These are phyloP conservation scores for Fusarium poae DNA, from an alignment of 2,329 filamentous ascomycete species.

Conservation along the genomic window DNA sequence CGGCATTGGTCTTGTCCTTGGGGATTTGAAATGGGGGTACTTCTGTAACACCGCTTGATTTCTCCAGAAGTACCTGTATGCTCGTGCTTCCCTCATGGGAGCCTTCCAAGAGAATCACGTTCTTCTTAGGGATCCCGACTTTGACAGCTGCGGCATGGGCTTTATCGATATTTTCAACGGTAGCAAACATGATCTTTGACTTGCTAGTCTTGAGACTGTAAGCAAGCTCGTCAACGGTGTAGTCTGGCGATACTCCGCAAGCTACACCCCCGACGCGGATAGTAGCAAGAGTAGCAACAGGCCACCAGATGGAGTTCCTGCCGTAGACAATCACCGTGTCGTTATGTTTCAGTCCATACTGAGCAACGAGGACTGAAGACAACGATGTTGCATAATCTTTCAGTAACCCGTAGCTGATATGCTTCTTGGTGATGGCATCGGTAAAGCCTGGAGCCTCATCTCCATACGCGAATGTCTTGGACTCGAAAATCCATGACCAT, in stretches of 20 bases:
- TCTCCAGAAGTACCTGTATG: conserved; percentile 8
- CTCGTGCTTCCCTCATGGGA: background rate
- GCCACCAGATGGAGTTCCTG: conserved; percentile 10
- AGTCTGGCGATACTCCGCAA: conserved; percentile 22
- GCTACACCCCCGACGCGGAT: conserved; percentile 4
- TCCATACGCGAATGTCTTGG: background rate
- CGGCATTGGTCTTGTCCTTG: conserved; percentile 4
- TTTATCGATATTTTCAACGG: background rate
- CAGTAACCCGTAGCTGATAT: background rate
- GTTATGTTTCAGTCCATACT: background rate
- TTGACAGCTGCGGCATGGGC: background rate
- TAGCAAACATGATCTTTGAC: conserved; percentile 22
- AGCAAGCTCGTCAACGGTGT: conserved; percentile 18
- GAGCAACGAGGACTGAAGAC: background rate
- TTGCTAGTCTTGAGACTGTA: conserved; percentile 15
- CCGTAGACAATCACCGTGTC: background rate
- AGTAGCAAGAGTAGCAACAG: conserved; percentile 1
- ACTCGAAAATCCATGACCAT: conserved; percentile 6
- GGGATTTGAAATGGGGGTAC: background rate
- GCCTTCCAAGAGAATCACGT: conserved; percentile 14
- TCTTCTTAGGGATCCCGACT: conserved; percentile 3
- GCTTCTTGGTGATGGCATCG: background rate
- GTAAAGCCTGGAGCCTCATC: background rate
- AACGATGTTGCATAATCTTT: background rate
- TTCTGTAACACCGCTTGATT: background rate